Conservation (phyloP, 805 yeast genomes). For the Candida yuanshanica region DNA sequence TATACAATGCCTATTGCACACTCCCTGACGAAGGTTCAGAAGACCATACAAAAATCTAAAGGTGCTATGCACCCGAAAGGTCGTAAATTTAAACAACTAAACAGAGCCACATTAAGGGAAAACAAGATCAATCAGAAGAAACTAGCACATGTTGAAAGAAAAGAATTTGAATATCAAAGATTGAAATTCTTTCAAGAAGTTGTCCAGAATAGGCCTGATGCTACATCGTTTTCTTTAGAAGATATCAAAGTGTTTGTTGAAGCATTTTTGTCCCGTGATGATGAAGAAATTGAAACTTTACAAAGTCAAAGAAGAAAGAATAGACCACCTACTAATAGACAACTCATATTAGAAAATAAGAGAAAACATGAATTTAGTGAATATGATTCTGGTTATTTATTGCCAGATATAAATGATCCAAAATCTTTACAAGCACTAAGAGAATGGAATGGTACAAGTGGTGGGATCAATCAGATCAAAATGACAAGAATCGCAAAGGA, state of each 20-base stretch:
- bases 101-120: constrained; percentile 84
- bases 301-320: constrained; percentile 72
- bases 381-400: constrained; percentile 59
- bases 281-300: constrained; percentile 65
- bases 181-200: constrained; percentile 55
- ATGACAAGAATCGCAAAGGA: constrained; percentile 21
- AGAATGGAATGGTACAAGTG: constrained; percentile 78
- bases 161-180: constrained; percentile 54
- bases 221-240: constrained; percentile 40
- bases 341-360: constrained; percentile 57
- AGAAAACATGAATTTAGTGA: constrained; percentile 56
- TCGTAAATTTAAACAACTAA: constrained; percentile 77
- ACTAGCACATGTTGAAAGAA: constrained; percentile 49
- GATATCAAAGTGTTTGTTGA: constrained; percentile 60
- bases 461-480: constrained; percentile 64
- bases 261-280: constrained; percentile 61
- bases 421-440: constrained; percentile 55
- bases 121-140: constrained; percentile 59
- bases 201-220: constrained; percentile 37
- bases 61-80: constrained; percentile 80
- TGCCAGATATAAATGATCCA: constrained; percentile 66
- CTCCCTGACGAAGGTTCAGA: constrained; percentile 58
- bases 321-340: constrained; percentile 73
- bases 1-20: constrained; percentile 59
- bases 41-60: constrained; percentile 48